Evolutionary conservation across 176 grass and related monocot genomes (phyloP), one percentile per base, ranked within the genome.

Genomic region (Urochloa ruziziensis): DNA sequence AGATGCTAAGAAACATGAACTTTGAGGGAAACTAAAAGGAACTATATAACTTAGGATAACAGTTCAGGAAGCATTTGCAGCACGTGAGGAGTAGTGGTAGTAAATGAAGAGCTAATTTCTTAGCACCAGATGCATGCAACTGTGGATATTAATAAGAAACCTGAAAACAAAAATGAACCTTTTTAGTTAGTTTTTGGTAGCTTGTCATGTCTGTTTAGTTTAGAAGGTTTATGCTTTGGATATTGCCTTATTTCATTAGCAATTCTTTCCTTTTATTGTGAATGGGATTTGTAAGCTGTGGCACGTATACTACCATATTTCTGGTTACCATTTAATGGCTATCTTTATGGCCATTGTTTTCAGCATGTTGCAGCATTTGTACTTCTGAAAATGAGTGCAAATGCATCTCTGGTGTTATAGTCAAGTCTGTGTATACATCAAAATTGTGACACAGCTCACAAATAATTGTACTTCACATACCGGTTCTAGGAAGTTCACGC

Each of bases 181-280:
- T 12, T 24, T 34, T 57, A 24, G 51, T 40, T 59, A 40, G 27
- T 25, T 52, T 23, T 53, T 13, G 17, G 28, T 27, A 56, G 23
- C 32, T 42, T 21, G 14, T 28, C 3, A 12, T 51, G 17, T 40
- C 13, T 37, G 52, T 78, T 85, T 78, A 44, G 76, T 77, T 78
- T 74, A 11, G 30, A 59, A 86, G 33, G 5, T 86, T 48, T 10
- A 18, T 11, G 74, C 34, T 77, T 39, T 85, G 42, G 37, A 73
- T 67, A 6, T 65, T 60, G 15, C 52, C 44, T 7, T 13, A 34
- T 7, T 2, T 42, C 62, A 18, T 75, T 17, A 6, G 10, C 0
- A 10, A 52, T 43, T 52, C 40, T 47, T 71, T 70, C 2, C 10
- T 48, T 72, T 19, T 47, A 62, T 71, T 16, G 53, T 34, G 17